A percentile compares a stretch with the other conserved stretches of the same genome.
Evolutionary conservation across 2,329 filamentous ascomycete genomes (phyloP).

Genomic region (Trichoderma semiorbis): DNA sequence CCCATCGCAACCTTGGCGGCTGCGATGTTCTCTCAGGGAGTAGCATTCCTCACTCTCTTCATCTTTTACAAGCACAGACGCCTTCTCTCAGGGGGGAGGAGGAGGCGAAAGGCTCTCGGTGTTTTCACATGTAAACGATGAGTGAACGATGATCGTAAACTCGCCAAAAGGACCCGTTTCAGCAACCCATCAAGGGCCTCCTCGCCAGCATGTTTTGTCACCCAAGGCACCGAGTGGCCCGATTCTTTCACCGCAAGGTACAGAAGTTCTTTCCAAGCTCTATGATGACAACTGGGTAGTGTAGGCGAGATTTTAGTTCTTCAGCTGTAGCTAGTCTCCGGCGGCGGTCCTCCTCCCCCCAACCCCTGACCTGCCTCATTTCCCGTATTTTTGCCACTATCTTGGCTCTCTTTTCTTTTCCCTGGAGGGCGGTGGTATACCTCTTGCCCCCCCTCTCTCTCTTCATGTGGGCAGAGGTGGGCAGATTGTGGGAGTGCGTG

Average conservation of each 20-base stretch:
- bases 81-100: not conserved
- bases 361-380: not conserved
- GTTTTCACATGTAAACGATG: not conserved
- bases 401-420: not conserved
- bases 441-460: no score
- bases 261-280: not conserved
- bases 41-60: not conserved
- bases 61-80: not conserved
- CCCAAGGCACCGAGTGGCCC: not conserved
- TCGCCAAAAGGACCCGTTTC: not conserved
- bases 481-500: not conserved
- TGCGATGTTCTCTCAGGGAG: not conserved
- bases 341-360: not conserved
- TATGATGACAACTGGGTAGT: not conserved
- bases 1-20: not conserved
- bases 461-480: not conserved
- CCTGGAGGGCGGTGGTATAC: no score
- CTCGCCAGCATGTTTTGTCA: not conserved
- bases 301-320: not conserved
- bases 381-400: conserved; percentile 21
- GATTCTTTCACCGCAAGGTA: not conserved
- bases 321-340: conserved; percentile 20
- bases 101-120: not conserved
- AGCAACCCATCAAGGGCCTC: not conserved
- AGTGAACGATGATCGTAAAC: not conserved